These are phyloP conservation scores for Chytriomyces sp. DNA, from an alignment of 192 early-diverging fungal genomes.

Conservation along the genomic window DNA sequence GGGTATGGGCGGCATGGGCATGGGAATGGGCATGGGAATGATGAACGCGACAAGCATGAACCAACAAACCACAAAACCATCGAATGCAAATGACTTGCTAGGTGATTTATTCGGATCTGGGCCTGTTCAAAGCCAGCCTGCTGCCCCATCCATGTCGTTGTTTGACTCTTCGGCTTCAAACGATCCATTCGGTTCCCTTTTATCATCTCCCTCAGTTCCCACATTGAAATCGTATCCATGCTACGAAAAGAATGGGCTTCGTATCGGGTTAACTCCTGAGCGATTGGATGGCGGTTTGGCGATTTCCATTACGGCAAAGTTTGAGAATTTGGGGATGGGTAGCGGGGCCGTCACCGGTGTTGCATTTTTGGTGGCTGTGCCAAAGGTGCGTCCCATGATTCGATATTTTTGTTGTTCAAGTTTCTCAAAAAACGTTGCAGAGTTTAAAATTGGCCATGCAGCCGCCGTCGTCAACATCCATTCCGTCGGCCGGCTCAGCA, in stretches of 20 bases:
- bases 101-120: slow-evolving; percentile 61
- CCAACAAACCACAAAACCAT: background rate
- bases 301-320: slow-evolving; percentile 71
- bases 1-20: background rate
- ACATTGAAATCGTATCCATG: slow-evolving; percentile 55
- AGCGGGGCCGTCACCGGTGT: slow-evolving; percentile 66
- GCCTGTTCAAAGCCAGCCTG: slow-evolving; percentile 6
- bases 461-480: slow-evolving; percentile 71
- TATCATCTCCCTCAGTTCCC: slow-evolving; percentile 49
- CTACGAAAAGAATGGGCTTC: slow-evolving; percentile 81
- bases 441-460: slow-evolving; percentile 86
- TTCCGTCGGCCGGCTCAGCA: slow-evolving; percentile 65
- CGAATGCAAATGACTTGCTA: slow-evolving; percentile 49
- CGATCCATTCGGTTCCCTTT: slow-evolving; percentile 68
- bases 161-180: background rate
- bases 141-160: slow-evolving; percentile 46
- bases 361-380: slow-evolving; percentile 91
- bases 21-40: background rate
- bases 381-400: slow-evolving; percentile 59
- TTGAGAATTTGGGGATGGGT: slow-evolving; percentile 62
- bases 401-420: slow-evolving; percentile 19
- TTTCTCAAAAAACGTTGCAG: slow-evolving; percentile 24
- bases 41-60: background rate
- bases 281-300: slow-evolving; percentile 66
- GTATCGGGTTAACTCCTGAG: slow-evolving; percentile 74